Percentiles rank a stretch among this genome's conserved stretches.
phyloP scores from a whole-genome alignment of 2,329 filamentous ascomycete genomes.

The Aspergillus latus region DNA sequence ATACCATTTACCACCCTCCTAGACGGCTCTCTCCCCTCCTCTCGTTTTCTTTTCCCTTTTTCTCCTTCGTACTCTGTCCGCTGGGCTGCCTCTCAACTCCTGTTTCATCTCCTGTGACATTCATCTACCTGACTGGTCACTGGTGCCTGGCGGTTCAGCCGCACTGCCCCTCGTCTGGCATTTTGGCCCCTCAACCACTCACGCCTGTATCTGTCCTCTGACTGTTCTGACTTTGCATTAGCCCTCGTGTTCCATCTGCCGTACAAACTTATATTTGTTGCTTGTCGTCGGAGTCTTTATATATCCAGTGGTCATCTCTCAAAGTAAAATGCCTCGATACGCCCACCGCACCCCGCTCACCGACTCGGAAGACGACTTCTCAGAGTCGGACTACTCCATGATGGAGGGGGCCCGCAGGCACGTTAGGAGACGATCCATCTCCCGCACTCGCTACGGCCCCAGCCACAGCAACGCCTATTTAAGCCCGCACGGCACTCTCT shows the following conservation, averaged over 20 bases:
- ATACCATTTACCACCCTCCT: constrained; percentile 4
- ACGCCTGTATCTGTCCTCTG: background rate
- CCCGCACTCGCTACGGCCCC: constrained; percentile 30
- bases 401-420: constrained; percentile 26
- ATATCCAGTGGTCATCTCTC: background rate
- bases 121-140: background rate
- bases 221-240: constrained; percentile 9
- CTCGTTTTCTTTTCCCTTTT: constrained; percentile 10
- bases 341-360: constrained; percentile 19
- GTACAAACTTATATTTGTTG: background rate
- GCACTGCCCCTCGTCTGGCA: background rate
- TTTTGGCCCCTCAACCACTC: constrained; percentile 5
- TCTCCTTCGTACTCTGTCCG: background rate
- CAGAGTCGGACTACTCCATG: constrained; percentile 39
- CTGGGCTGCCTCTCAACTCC: constrained; percentile 1
- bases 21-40: constrained; percentile 1
- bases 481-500: constrained; percentile 23
- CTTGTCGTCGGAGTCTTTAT: background rate
- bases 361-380: constrained; percentile 34
- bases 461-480: constrained; percentile 25
- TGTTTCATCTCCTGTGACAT: constrained; percentile 1
- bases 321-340: constrained; percentile 8
- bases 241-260: constrained; percentile 4
- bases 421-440: constrained; percentile 34
- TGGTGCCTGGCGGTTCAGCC: constrained; percentile 1